Percentiles rank a stretch among this genome's conserved stretches.
phyloP scores from a whole-genome alignment of 169 alveolate species.

The Eimeria praecox region DNA sequence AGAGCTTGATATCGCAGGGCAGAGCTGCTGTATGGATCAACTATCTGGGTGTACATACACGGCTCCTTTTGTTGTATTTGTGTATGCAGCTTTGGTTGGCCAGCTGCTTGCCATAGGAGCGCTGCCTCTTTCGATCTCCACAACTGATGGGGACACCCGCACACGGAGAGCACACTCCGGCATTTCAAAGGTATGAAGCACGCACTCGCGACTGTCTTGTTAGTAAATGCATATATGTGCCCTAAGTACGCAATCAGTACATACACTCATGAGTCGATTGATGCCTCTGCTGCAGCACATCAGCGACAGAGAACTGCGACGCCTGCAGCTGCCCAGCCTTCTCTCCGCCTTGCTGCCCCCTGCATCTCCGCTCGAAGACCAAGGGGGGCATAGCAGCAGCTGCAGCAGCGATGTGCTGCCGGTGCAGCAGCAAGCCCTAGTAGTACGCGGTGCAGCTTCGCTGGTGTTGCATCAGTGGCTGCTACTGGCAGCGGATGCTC shows the following conservation, averaged over 20 bases:
- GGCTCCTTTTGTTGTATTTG: neutral
- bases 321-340: slow-evolving; percentile 44
- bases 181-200: neutral
- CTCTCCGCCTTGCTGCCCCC: slow-evolving; percentile 39
- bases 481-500: slow-evolving; percentile 53
- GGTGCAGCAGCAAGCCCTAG: slow-evolving; percentile 76
- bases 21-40: neutral
- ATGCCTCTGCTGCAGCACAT: slow-evolving; percentile 37
- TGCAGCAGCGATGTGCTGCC: slow-evolving; percentile 17
- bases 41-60: neutral
- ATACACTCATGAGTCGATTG: neutral
- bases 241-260: neutral
- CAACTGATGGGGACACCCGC: slow-evolving; percentile 14
- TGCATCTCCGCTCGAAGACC: slow-evolving; percentile 19
- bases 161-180: neutral
- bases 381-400: neutral
- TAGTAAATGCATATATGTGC: neutral
- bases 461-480: slow-evolving; percentile 74
- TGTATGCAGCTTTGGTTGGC: slow-evolving; percentile 28
- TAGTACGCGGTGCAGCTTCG: slow-evolving; percentile 70
- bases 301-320: slow-evolving; percentile 57
- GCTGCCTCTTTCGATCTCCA: neutral
- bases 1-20: neutral
- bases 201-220: too few relatives aligned
- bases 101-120: slow-evolving; percentile 33